Evolutionary conservation across 1,284 basidiomycete genomes (phyloP), one percentile per base, ranked within the genome.

Genomic region (Paramarasmius palmivorus): DNA sequence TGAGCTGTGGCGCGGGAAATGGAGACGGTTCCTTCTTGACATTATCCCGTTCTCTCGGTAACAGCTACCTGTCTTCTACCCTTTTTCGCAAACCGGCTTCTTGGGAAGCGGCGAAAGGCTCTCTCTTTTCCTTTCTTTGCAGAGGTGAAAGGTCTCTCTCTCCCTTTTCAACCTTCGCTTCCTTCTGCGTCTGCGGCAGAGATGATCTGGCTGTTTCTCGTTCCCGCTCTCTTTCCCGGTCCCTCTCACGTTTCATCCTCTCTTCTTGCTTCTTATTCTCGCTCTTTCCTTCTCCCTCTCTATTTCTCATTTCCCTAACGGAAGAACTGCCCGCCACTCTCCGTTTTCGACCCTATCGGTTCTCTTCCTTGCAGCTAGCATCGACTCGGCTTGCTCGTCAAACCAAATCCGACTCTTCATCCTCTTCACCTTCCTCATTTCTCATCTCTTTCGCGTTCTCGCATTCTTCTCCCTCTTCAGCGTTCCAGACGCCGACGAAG

Each of bases 31-130:
- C 55, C 45, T 58, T 58, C 51, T 58, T 61, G 2, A 52, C 29
- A 22, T 53, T 22, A 36, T 54, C 66, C 20, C 57, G 61, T 52
- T 54, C 64, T 20, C 56, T 42, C 1, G 67, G 66, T 32, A 71
- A 65, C 1, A 56, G 50, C 26, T 76, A 73, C 52, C 71, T 70
- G 60, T 73, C 74, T 50, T 65, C n/a, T 65, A 49, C 70, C 72
- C 44, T 59, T 62, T 36, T 26, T 26, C 35, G 22, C 35, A n/a
- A 32, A 41, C 63, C 63, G 6, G 29, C 6, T 54, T 67, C 58
- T 19, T 59, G 57, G 45, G 60, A 51, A 65, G 66, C 2, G 69
- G 54, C 2, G 63, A 63, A n/a, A 22, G 62, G 51, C 35, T 73
- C 69, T 34, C 60, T 59, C 10, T 58, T 49, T 42, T 62, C 61